Conservation (phyloP, 352 stramenopile species). For the Globisporangium perplexum region DNA sequence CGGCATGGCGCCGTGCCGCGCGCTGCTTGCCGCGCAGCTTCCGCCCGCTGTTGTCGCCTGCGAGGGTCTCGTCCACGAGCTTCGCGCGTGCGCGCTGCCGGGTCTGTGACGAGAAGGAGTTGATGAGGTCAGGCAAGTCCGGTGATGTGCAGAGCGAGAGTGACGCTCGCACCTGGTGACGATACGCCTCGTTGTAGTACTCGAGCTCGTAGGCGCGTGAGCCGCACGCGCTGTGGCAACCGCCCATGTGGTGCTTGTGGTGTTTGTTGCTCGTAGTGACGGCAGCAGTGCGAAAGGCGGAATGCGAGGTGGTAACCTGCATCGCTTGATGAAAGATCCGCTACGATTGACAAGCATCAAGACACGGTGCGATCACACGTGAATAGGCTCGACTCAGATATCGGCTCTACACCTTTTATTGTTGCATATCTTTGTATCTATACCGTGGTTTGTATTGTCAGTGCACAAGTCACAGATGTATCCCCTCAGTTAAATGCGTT, state of each 20-base stretch:
- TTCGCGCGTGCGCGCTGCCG: constrained; percentile 14
- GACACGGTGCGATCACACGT: neutral
- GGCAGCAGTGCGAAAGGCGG: neutral
- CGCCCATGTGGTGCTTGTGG: constrained; percentile 28
- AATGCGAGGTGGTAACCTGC: neutral
- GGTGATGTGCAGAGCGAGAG: too few relatives aligned
- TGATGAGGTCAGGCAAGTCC: neutral
- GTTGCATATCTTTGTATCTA: too few relatives aligned
- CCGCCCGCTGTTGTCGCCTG: neutral
- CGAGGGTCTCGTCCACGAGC: constrained; percentile 10
- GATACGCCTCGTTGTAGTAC: constrained; percentile 59
- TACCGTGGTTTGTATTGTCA: too few relatives aligned
- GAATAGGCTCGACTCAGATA: neutral
- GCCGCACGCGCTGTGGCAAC: constrained; percentile 48
- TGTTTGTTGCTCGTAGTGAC: neutral
- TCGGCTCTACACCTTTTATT: too few relatives aligned
- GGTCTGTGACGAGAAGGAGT: constrained; percentile 3
- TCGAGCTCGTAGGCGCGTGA: constrained; percentile 41
- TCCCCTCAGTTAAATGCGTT: neutral
- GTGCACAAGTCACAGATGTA: neutral
- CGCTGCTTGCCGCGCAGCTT: constrained; percentile 9
- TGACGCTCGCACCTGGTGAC: constrained; percentile 23
- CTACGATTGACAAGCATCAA: neutral
- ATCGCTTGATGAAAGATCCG: neutral
- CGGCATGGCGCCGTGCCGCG: neutral